Evolutionary conservation across 1,284 basidiomycete species (phyloP), one percentile per base, ranked within the genome.

Genomic region (Amylostereum chailletii): DNA sequence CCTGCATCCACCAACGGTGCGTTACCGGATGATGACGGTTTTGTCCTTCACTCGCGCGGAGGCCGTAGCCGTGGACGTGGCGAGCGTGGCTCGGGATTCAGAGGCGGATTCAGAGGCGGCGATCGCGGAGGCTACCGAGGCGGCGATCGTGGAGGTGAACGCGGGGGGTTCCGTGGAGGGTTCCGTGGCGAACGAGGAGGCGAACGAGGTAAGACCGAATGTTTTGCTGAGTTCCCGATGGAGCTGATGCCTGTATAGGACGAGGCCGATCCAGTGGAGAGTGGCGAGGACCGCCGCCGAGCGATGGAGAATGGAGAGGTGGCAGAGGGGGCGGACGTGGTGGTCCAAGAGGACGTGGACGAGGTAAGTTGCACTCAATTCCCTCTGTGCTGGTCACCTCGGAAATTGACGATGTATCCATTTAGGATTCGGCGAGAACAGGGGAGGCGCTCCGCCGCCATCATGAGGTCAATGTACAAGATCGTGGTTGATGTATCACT

Each of bases 11-110:
- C 39, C 10, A 65, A 68, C 51, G 65, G 55, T 33, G 43, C 47
- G 42, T 53, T 60, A 29, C 58, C 57, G 10, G 82, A 79, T 34
- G 78, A 81, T 0, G 84, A 86, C 41, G 83, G 83, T 0, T 87
- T 88, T 29, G 42, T 43, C 62, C 77, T 66, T 4, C 71, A 70
- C 46, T 65, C 76, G 11, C 66, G 70, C 11, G 55, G 60, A 27
- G 60, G 61, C 34, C 65, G 71, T 34, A 71, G 72, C 41, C 63
- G 68, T 27, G 61, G 58, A 57, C 62, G 66, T 7, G 43, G 49
- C 26, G 37, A 34, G 34, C 53, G 53, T 5, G 53, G 54, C 19
- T 19, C 19, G 39, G 65, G 63, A 34, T 65, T 61, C 59, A 65
- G 71, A 43, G 65, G 74, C 31, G 69, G 70, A 4, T 64, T 63